Evolutionary conservation across 768 basidiomycete genomes (phyloP).

Genomic region (Collybia sordida): DNA sequence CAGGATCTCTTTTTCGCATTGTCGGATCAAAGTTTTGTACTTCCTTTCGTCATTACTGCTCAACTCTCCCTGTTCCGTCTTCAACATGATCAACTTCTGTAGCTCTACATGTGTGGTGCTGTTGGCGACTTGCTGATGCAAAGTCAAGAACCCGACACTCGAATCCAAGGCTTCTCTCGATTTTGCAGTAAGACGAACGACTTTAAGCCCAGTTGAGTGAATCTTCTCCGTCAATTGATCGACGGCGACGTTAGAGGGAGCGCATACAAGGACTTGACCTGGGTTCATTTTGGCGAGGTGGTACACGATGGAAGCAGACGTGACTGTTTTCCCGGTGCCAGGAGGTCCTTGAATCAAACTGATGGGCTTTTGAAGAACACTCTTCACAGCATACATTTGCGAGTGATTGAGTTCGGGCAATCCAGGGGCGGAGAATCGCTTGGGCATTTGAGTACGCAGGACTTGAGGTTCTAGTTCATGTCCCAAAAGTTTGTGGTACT

Average conservation of each 20-base stretch:
- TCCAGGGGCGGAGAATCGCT: conserved; percentile 95
- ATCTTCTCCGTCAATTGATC: conserved; percentile 99
- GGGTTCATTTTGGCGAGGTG: conserved; percentile 99
- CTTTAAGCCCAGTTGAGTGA: conserved; percentile 97
- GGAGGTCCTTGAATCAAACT: conserved; percentile 98
- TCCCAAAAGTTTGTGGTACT: conserved; percentile 98
- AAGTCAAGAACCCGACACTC: conserved; percentile 89
- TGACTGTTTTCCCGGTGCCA: conserved; percentile 98
- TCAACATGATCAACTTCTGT: conserved; percentile 96
- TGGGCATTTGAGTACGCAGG: conserved; percentile 90
- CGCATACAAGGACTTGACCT: conserved; percentile 97
- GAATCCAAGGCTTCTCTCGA: conserved; percentile 98
- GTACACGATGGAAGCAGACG: conserved; percentile 97
- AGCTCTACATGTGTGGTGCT: conserved; percentile 95
- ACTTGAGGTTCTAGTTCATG: conserved; percentile 97
- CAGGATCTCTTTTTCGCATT: conserved; percentile 97
- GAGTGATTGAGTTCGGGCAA: conserved; percentile 99
- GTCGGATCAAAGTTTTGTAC: conserved; percentile 92
- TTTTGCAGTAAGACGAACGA: conserved; percentile 96
- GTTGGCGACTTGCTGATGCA: conserved; percentile 97
- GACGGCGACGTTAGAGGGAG: conserved; percentile 98
- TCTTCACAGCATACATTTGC: conserved; percentile 99
- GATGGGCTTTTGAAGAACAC: conserved; percentile 95
- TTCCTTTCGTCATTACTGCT: conserved; percentile 97
- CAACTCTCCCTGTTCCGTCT: conserved; percentile 96